Base-by-base conservation (phyloP, 306 rosid genomes). In the Quercus cerris region DNA sequence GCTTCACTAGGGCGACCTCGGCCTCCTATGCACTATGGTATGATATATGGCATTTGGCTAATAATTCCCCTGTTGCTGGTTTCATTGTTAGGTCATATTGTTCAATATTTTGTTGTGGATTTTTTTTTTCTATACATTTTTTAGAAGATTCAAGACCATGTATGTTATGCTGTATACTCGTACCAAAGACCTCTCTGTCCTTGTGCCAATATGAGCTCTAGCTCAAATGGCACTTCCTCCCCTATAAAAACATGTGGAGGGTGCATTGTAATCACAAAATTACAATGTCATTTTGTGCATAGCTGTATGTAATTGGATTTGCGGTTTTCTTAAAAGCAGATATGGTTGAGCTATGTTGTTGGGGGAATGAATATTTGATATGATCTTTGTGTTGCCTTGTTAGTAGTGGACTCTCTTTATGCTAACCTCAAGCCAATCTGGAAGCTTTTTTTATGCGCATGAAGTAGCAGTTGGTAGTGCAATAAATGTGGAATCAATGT, bases 1-100 rank as follows among this genome's bases (percentile, higher is more conserved):
- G 99, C 99, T 81, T 94, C 99, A 1, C 95, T 92, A 33, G 91
- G 99, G 25, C 94, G 97, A 51, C 94, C 99, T 20, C 82, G 93
- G 13, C 97, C 89, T 9, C 89, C 97, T 75, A 3, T 90, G 38
- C 71, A 88, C 49, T 87, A 84, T 80, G 97, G 97, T 94, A 90
- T 71, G 70, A 5, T 56, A 22, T 41, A 19, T 9, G 51, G 52
- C 25, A 68, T n/a, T 68, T 68, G 23, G 66, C 30, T 73, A 4
- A 64, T 68, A 18, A 10, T 68, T 10, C n/a, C 4, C 25, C n/a
- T 19, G 12, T 35, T n/a, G 12, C 10, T 15, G 41, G 7, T 27
- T 13, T 63, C 38, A 63, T 27, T 28, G 41, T 27, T 63, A 9
- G 72, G 15, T 68, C 17, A 35, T 35, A 35, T 68, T 33, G n/a